Conservation (phyloP, 129 eudicot genomes). For the Saposhnikovia divaricata region DNA sequence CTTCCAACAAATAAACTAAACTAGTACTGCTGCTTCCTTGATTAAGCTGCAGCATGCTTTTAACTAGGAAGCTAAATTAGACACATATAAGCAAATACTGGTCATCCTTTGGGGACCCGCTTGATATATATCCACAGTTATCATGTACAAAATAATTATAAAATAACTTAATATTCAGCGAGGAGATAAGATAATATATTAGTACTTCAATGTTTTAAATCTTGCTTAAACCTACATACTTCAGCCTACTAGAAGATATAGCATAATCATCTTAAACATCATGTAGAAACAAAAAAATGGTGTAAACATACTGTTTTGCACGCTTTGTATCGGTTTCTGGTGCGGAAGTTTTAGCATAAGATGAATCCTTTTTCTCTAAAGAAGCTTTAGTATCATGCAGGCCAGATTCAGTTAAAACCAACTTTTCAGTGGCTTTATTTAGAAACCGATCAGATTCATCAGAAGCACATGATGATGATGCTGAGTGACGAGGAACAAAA, state of each 20-base stretch:
- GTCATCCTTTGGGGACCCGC: neutral
- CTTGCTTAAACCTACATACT: neutral
- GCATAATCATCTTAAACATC: neutral
- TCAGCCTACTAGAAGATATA: neutral
- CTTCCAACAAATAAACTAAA: neutral
- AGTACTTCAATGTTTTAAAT: neutral
- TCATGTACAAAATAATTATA: neutral
- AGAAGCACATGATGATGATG: constrained; percentile 30
- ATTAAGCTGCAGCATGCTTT: neutral
- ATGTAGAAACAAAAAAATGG: constrained; percentile 10
- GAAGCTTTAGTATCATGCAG: constrained; percentile 42
- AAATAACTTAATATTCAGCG: neutral
- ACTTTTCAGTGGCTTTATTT: constrained; percentile 44
- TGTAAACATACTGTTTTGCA: constrained; percentile 69
- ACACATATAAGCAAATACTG: neutral
- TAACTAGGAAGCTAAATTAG: neutral
- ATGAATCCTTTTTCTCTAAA: constrained; percentile 56
- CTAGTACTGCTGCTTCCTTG: neutral
- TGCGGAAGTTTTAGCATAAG: constrained; percentile 37
- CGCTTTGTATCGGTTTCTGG: constrained; percentile 78
- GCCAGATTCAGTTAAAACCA: constrained; percentile 46
- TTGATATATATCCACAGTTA: neutral
- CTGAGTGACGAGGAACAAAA: constrained; percentile 25
- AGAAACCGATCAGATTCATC: constrained; percentile 48
- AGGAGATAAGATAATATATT: neutral